Percentiles rank a stretch among this genome's conserved stretches.
These are phyloP conservation scores for Trapa incisa DNA, from an alignment of 345 rosid species.

Conservation along the genomic window DNA sequence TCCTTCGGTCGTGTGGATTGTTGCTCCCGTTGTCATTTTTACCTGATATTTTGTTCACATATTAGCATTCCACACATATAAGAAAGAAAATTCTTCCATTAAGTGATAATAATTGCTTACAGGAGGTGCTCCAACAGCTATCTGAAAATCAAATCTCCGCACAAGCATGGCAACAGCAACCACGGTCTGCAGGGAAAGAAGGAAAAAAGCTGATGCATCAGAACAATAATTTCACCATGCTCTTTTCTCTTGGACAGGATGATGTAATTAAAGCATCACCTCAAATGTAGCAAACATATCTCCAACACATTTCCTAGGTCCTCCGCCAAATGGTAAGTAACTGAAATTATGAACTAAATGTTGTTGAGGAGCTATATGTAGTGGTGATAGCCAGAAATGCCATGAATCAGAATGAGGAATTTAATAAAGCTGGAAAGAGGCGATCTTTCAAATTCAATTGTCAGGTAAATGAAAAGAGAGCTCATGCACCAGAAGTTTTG, in stretches of 20 bases:
- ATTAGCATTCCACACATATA: neutral
- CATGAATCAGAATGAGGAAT: neutral
- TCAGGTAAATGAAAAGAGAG: neutral
- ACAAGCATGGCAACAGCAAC: conserved; percentile 91
- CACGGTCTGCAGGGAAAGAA: conserved; percentile 35
- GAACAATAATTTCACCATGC: neutral
- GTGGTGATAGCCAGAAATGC: neutral
- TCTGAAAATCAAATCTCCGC: conserved; percentile 61
- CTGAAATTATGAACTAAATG: conserved; percentile 22
- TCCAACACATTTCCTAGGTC: conserved; percentile 88
- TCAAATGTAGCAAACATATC: conserved; percentile 93
- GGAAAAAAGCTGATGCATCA: neutral
- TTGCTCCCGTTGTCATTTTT: conserved; percentile 86
- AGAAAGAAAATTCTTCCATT: neutral
- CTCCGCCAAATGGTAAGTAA: conserved; percentile 97
- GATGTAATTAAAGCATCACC: conserved; percentile 25
- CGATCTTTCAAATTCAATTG: neutral
- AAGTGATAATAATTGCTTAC: conserved; percentile 21
- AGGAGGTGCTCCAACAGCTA: conserved; percentile 77
- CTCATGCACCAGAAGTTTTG: conserved; percentile 61
- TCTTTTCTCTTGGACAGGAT: neutral
- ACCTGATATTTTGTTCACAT: conserved; percentile 34
- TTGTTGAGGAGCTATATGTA: conserved; percentile 2
- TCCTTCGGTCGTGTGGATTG: conserved; percentile 87
- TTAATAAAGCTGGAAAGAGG: neutral